Percentiles rank a stretch among this genome's conserved stretches.
Conservation (phyloP, 768 basidiomycete species). For the Boletus rufocinnamomeus region DNA sequence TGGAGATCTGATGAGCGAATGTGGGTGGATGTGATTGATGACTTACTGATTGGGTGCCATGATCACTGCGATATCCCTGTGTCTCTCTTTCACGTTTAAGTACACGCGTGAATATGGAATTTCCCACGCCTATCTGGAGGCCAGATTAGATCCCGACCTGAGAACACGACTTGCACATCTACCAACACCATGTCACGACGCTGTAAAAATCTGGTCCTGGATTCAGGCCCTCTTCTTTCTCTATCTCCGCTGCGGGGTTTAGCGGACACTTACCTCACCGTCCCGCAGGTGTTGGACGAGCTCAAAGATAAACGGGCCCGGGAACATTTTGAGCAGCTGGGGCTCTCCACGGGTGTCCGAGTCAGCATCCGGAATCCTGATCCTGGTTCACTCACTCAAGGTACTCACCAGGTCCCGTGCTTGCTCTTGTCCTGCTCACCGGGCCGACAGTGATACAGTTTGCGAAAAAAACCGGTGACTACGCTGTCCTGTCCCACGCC, state of each 20-base stretch:
- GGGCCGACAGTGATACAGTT: slow-evolving; percentile 71
- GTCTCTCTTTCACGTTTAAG: neutral
- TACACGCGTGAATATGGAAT: neutral
- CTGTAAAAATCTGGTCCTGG: slow-evolving; percentile 83
- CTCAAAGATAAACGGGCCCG: slow-evolving; percentile 85
- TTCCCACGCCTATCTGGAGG: slow-evolving; percentile 13
- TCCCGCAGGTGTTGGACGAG: slow-evolving; percentile 88
- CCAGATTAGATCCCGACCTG: slow-evolving; percentile 8
- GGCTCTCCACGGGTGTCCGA: slow-evolving; percentile 72
- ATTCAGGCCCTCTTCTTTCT: slow-evolving; percentile 91
- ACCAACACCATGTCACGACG: slow-evolving; percentile 39
- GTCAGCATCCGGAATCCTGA: slow-evolving; percentile 72
- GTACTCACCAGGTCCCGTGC: slow-evolving; percentile 37
- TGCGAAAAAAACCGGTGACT: slow-evolving; percentile 97
- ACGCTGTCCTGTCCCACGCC: slow-evolving; percentile 84
- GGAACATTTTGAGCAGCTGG: slow-evolving; percentile 82
- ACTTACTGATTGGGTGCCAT: slow-evolving; percentile 51
- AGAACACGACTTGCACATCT: neutral
- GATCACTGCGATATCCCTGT: neutral
- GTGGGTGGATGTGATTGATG: slow-evolving; percentile 14
- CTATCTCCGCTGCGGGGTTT: slow-evolving; percentile 88
- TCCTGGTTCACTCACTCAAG: slow-evolving; percentile 63
- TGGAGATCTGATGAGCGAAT: slow-evolving; percentile 31
- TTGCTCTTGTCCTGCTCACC: slow-evolving; percentile 17
- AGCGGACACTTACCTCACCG: slow-evolving; percentile 82